phyloP scores from a whole-genome alignment of 371 early-diverging fungal genomes.

The Mucor racemosus region DNA sequence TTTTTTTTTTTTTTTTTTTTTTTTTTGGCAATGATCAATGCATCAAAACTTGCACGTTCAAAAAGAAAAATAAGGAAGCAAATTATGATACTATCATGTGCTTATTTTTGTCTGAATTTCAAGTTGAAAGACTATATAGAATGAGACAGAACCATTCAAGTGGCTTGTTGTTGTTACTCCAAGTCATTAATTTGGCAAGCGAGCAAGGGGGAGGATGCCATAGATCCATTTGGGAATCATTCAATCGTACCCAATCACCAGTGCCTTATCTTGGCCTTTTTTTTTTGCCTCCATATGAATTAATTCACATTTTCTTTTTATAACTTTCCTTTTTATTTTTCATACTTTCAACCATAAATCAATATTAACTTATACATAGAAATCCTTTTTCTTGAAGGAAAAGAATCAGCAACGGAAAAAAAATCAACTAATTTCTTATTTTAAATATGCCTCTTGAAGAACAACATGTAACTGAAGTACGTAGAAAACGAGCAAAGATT shows the following conservation, averaged over 20 bases:
- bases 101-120: neutral
- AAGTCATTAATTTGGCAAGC: conserved; percentile 8
- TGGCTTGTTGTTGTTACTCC: conserved; percentile 11
- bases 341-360: neutral
- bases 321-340: neutral
- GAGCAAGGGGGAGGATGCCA: conserved; percentile 4
- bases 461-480: conserved; percentile 29
- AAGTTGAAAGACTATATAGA: neutral
- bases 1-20: neutral
- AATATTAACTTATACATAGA: neutral
- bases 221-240: conserved; percentile 4
- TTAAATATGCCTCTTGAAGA: conserved; percentile 21
- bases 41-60: neutral
- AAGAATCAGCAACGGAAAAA: neutral
- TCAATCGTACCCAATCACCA: conserved; percentile 6
- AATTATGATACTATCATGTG: neutral
- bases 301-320: conserved; percentile 1
- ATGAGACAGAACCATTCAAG: conserved; percentile 5
- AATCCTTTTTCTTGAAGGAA: neutral
- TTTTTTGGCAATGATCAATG: too few species aligned
- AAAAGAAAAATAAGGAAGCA: neutral
- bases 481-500: conserved; percentile 66
- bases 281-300: neutral
- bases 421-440: neutral
- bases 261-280: conserved; percentile 4